Evolutionary conservation across 108 stramenopile species (phyloP).

Genomic region (Chaetoceros tenuissimus): DNA sequence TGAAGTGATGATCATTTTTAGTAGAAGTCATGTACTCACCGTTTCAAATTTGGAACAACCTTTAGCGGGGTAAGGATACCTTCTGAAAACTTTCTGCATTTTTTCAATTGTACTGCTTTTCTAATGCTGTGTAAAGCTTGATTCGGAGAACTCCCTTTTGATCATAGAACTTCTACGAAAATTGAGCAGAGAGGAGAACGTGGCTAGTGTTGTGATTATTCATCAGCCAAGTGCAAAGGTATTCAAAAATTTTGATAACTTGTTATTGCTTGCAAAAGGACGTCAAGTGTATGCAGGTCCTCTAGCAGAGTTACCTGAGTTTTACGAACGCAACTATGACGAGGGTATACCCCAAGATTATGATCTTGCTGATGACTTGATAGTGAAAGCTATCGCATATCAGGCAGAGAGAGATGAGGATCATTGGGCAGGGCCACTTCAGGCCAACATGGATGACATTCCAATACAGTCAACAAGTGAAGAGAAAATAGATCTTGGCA

Average conservation of each 20-base stretch:
- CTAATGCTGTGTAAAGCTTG: neutral
- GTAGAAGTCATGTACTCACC: too few relatives aligned
- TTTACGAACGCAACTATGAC: neutral
- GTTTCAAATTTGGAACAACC: too few relatives aligned
- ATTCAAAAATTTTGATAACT: neutral
- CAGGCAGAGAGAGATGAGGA: too few relatives aligned
- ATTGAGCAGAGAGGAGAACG: neutral
- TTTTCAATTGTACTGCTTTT: neutral
- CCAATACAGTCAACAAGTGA: too few relatives aligned
- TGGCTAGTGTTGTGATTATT: constrained; percentile 1
- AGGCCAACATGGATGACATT: too few relatives aligned
- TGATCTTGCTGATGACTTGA: too few relatives aligned
- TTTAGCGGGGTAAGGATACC: too few relatives aligned
- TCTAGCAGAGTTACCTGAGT: neutral
- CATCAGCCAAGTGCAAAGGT: constrained; percentile 3
- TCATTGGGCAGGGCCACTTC: too few relatives aligned
- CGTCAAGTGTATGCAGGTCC: neutral
- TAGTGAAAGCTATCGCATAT: too few relatives aligned
- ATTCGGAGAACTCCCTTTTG: constrained; percentile 3
- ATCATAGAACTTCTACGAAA: constrained; percentile 1
- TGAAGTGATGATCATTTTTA: too few relatives aligned
- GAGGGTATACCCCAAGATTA: neutral
- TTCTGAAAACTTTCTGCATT: too few relatives aligned
- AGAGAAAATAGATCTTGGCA: too few relatives aligned
- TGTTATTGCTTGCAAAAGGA: neutral